Evolutionary conservation across 768 basidiomycete genomes (phyloP).

Genomic region (Auriscalpium microsporum): DNA sequence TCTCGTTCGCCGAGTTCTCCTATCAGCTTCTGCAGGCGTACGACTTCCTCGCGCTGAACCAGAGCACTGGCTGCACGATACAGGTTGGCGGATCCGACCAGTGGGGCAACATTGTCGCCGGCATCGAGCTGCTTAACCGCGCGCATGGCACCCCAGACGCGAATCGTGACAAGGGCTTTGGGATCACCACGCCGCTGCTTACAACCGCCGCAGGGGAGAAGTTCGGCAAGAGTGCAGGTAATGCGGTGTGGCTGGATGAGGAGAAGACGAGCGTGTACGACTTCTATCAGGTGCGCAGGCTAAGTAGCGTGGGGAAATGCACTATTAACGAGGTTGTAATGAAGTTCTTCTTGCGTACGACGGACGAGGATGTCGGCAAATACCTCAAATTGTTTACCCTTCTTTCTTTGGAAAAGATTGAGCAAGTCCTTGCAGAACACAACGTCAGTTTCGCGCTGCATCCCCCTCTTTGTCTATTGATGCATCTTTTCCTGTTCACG

Average conservation of each 20-base stretch:
- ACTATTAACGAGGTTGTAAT: background rate
- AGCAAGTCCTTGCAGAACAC: conserved; percentile 10
- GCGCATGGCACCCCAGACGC: conserved; percentile 19
- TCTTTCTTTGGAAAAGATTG: conserved; percentile 6
- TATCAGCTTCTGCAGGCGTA: conserved; percentile 97
- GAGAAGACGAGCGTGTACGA: conserved; percentile 78
- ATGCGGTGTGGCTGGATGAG: conserved; percentile 86
- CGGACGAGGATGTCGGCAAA: conserved; percentile 14
- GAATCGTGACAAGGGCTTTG: conserved; percentile 44
- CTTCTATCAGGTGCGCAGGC: conserved; percentile 77
- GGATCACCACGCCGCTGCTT: conserved; percentile 88
- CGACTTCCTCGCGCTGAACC: conserved; percentile 79
- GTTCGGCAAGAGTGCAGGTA: conserved; percentile 96
- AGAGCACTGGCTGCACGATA: conserved; percentile 58
- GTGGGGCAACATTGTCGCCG: conserved; percentile 96
- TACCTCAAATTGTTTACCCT: conserved; percentile 14
- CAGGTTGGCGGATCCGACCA: conserved; percentile 98
- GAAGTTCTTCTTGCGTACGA: conserved; percentile 80
- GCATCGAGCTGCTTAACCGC: conserved; percentile 81
- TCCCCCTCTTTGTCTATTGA: background rate
- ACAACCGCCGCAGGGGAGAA: conserved; percentile 88
- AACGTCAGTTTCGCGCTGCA: conserved; percentile 2
- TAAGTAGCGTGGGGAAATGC: background rate
- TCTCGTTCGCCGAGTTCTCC: conserved; percentile 98
- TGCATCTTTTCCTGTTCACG: background rate